These are phyloP conservation scores for Scedosporium minutisporum DNA, from an alignment of 2,329 filamentous ascomycete species.

Conservation along the genomic window DNA sequence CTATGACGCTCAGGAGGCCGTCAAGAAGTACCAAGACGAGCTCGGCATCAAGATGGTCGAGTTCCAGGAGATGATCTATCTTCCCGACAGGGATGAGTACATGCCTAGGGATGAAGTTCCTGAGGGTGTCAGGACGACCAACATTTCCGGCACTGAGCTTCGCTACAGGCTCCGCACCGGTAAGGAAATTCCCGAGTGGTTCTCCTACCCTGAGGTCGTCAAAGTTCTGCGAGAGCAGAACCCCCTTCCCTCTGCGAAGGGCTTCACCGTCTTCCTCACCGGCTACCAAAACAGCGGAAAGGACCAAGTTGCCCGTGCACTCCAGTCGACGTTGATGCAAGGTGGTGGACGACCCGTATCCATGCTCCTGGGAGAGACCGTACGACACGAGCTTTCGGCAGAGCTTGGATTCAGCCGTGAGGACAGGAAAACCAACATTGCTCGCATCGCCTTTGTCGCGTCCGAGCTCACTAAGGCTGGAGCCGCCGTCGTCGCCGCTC, in stretches of 20 bases:
- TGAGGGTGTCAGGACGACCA: slow-evolving; percentile 72
- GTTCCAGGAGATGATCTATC: slow-evolving; percentile 99
- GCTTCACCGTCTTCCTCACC: slow-evolving; percentile 96
- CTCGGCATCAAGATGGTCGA: slow-evolving; percentile 97
- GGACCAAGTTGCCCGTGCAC: slow-evolving; percentile 87
- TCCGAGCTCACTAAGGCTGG: slow-evolving; percentile 88
- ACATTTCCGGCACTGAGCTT: slow-evolving; percentile 85
- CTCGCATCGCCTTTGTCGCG: slow-evolving; percentile 91
- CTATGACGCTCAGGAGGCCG: slow-evolving; percentile 91
- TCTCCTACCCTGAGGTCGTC: slow-evolving; percentile 98
- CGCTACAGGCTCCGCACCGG: slow-evolving; percentile 83
- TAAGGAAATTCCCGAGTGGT: slow-evolving; percentile 96
- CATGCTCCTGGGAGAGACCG: slow-evolving; percentile 89
- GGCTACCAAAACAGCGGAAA: slow-evolving; percentile 96
- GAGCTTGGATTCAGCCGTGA: slow-evolving; percentile 92
- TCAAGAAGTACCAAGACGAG: slow-evolving; percentile 93
- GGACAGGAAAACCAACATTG: slow-evolving; percentile 91
- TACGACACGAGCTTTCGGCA: slow-evolving; percentile 83
- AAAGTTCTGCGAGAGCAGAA: slow-evolving; percentile 93
- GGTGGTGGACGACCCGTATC: slow-evolving; percentile 92
- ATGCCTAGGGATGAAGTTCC: slow-evolving; percentile 83
- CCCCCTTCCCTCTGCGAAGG: slow-evolving; percentile 81
- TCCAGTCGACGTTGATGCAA: slow-evolving; percentile 97
- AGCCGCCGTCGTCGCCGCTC: slow-evolving; percentile 89
- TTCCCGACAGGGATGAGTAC: slow-evolving; percentile 96